Evolutionary conservation across 805 yeast species (phyloP), one percentile per base, ranked within the genome.

Genomic region (Martiniozyma abietophila): DNA sequence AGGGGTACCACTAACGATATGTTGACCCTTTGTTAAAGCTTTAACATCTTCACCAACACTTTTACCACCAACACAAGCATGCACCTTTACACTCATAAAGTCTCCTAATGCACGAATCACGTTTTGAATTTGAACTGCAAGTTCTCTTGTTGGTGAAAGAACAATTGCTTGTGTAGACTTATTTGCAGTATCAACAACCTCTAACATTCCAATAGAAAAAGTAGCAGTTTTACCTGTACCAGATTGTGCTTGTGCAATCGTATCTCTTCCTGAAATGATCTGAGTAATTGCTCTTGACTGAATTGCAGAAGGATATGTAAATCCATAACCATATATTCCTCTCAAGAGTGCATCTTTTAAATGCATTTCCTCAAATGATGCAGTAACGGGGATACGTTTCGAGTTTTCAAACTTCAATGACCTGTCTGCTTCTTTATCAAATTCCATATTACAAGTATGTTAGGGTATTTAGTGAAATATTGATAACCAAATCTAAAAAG

Each of bases 221-320:
- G 98, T 92, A 45, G 97, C 98, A 19, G 98, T 92, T 67, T 92
- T 92, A 64, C 98, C 98, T 32, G 98, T 92, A 64, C 98, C 98
- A 24, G 96, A 85, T 65, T 92, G 98, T 40, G 98, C 97, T 67
- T 92, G 98, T 41, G 98, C 98, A 44, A 92, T 76, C 35, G 88
- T 94, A 62, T 92, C 98, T 61, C 86, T 78, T 38, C 96, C 96
- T 54, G 77, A 79, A 51, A 86, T 80, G 61, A 92, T 88, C 59
- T 94, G 98, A 64, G 81, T 67, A 50, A 92, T 92, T 44, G 97
- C 98, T 62, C 98, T 77, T 56, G 86, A 88, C 68, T 92, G 98
- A 66, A 92, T 92, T 38, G 97, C 92, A 36, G 96, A 86, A 46
- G 98, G 98, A 35, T 76, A 74, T 66, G 89, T 97, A 61, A 85